Evolutionary conservation across 1,284 basidiomycete genomes (phyloP).

Genomic region (Omphalotus olearius): DNA sequence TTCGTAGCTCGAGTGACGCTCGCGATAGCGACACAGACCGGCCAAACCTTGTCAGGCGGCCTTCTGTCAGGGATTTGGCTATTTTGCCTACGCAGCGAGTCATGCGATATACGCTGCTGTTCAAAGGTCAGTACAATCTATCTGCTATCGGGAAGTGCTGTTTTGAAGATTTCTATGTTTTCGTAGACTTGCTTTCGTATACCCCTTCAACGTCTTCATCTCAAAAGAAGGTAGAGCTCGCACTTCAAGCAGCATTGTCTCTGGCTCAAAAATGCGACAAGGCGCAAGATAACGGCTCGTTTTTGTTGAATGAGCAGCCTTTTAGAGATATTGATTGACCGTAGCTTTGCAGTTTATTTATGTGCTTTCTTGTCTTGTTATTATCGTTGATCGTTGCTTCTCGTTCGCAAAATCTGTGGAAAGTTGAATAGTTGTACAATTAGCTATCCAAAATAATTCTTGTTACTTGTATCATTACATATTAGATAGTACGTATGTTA

Average conservation of each 20-base stretch:
- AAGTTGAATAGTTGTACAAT: too few relatives aligned
- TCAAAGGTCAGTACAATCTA: constrained; percentile 24
- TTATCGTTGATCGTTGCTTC: too few relatives aligned
- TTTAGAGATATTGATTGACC: too few relatives aligned
- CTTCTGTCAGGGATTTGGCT: constrained; percentile 27
- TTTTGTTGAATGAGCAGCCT: background rate
- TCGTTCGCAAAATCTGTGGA: too few relatives aligned
- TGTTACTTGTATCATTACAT: too few relatives aligned
- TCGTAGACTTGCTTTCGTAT: constrained; percentile 22
- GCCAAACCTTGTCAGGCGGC: constrained; percentile 14
- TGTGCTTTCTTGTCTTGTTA: too few relatives aligned
- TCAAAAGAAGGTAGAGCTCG: constrained; percentile 22
- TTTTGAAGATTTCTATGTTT: too few relatives aligned
- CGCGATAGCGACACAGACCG: background rate
- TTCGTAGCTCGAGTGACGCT: background rate
- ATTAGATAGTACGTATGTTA: too few relatives aligned
- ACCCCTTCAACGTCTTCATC: constrained; percentile 22
- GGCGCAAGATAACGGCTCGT: constrained; percentile 25
- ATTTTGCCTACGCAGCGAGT: constrained; percentile 31
- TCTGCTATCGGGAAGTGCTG: too few relatives aligned
- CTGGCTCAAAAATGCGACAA: constrained; percentile 27
- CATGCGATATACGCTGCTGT: constrained; percentile 29
- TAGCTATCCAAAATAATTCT: too few relatives aligned
- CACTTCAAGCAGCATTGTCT: constrained; percentile 22
- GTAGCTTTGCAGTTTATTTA: too few relatives aligned